Conservation (phyloP, 1,284 basidiomycete species). For the Papiliotrema fonsecae region DNA sequence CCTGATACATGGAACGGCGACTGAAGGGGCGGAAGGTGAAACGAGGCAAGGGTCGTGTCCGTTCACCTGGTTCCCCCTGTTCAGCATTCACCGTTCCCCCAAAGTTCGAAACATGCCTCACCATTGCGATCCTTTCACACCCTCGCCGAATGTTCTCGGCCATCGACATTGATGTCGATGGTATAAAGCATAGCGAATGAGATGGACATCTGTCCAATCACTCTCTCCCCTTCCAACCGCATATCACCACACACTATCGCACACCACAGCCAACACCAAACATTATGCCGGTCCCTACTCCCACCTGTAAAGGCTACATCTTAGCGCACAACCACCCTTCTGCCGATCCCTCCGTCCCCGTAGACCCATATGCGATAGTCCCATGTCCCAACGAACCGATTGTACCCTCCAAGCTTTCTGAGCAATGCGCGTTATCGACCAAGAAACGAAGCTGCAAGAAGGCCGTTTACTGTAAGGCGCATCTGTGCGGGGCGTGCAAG, state of each 20-base stretch:
- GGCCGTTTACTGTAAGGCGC: constrained; percentile 9
- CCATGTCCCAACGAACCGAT: constrained; percentile 12
- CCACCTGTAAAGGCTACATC: constrained; percentile 15
- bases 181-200: neutral
- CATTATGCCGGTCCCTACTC: constrained; percentile 8
- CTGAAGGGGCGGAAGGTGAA: too few species aligned
- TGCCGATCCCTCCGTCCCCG: neutral
- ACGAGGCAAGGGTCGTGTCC: too few species aligned
- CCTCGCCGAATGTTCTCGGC: neutral
- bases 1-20: too few species aligned
- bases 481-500: constrained; percentile 17
- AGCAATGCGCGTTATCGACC: neutral
- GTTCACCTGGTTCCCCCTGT: too few species aligned
- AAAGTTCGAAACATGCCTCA: neutral
- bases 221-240: neutral
- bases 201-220: neutral
- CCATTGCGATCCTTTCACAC: neutral
- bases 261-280: neutral
- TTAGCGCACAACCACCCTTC: constrained; percentile 7
- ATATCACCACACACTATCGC: neutral
- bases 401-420: neutral
- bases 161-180: neutral
- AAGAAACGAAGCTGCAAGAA: constrained; percentile 6
- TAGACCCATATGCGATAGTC: constrained; percentile 14
- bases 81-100: too few species aligned